Evolutionary conservation across 2,329 filamentous ascomycete genomes (phyloP), one percentile per base, ranked within the genome.

Genomic region (Fusarium nodosum): DNA sequence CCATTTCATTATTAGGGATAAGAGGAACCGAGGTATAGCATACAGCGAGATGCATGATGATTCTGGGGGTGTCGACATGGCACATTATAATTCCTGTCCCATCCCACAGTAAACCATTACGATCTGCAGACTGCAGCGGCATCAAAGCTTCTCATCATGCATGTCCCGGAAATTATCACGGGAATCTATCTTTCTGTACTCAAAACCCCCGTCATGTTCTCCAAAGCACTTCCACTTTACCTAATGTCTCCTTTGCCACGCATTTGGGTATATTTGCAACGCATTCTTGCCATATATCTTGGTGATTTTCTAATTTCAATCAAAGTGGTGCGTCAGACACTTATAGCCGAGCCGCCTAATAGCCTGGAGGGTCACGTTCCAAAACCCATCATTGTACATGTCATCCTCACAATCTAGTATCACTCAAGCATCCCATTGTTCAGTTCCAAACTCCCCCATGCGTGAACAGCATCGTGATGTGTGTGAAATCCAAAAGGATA

Each of bases 121-220:
- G 48, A 52, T 52, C 48, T 52, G 24, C 48, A 52, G 33, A 26
- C 34, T 41, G 48, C 34, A 20, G 48, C 48, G 13, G 34, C 24
- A 52, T 41, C 34, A 26, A 52, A 52, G 48, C 24, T 52, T 41
- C n/a, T 12, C n/a, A 18, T 16, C 33, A 52, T 52, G 48, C 34
- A 41, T 41, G 34, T 39, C n/a, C 48, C 33, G 46, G 34, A 41
- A 52, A 52, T 52, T 52, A 41, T 41, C 48, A 41, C 34, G 34
- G 48, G 34, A 28, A 52, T 52, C 26, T 36, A 52, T 38, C 26
- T 36, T 28, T 24, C n/a, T 18, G 3, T 41, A 51, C 24, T 18
- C 18, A 18, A 22, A 28, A 39, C 22, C 24, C 26, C 48, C 24
- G n/a, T n/a, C 33, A 30, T 31, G 7, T 28, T 41, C 26, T 52